Conservation (phyloP, 345 rosid genomes). For the Excoecaria agallocha region DNA sequence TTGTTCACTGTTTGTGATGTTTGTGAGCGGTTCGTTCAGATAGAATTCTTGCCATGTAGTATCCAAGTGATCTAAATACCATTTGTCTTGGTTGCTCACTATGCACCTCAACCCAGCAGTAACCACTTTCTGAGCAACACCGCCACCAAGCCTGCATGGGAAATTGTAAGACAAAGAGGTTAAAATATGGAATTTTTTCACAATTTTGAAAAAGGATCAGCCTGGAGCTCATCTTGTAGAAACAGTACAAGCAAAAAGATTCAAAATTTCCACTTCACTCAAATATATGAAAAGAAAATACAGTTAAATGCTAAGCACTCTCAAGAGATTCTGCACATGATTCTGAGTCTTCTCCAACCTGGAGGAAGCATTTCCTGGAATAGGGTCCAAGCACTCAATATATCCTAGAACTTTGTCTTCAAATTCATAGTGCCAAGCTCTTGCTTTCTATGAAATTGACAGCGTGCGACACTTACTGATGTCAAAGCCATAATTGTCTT, state of each 20-base stretch:
- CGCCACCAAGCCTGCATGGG: constrained; percentile 56
- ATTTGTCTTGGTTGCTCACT: constrained; percentile 73
- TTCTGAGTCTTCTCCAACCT: background rate
- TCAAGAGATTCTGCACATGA: background rate
- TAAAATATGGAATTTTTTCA: background rate
- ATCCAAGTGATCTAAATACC: constrained; percentile 71
- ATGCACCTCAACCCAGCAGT: constrained; percentile 63
- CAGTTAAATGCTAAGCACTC: background rate
- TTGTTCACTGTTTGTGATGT: constrained; percentile 37
- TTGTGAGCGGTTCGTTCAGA: constrained; percentile 53
- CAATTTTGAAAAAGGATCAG: background rate
- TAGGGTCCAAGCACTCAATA: background rate
- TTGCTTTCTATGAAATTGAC: no score
- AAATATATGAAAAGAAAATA: background rate
- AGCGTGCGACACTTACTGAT: no score
- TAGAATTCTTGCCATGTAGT: constrained; percentile 57
- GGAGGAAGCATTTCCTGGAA: background rate
- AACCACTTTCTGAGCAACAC: constrained; percentile 59
- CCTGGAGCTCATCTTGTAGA: background rate
- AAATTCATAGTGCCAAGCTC: no score
- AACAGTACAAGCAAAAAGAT: background rate
- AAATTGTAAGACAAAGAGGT: constrained; percentile 3
- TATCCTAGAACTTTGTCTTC: background rate
- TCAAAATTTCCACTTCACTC: background rate
- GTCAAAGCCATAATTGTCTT: background rate